Evolutionary conservation across 192 early-diverging fungal genomes (phyloP).

Genomic region (Backusella liffmaniae): DNA sequence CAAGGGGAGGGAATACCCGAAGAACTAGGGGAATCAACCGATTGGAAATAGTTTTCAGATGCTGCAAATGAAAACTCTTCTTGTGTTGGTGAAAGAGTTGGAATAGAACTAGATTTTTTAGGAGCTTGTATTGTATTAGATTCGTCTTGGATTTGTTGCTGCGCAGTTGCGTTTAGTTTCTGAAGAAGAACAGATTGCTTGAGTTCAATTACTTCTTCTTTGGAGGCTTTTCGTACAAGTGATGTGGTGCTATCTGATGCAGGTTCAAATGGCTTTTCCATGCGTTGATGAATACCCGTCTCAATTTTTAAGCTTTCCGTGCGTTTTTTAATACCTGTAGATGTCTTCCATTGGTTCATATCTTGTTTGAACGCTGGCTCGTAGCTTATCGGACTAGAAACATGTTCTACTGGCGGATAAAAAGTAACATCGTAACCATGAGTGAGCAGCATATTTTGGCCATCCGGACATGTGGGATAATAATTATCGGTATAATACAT

Average conservation of each 20-base stretch:
- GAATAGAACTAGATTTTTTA: neutral
- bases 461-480: neutral
- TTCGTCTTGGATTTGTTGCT: neutral
- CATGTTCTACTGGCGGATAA: neutral
- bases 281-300: neutral
- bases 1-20: conserved; percentile 12
- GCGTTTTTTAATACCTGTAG: neutral
- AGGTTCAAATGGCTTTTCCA: conserved; percentile 13
- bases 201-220: neutral
- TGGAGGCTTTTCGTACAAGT: neutral
- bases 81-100: neutral
- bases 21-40: neutral
- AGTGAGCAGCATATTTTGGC: neutral
- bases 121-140: neutral
- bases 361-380: neutral
- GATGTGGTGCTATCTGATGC: neutral
- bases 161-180: neutral
- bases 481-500: neutral
- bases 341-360: conserved; percentile 13
- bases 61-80: conserved; percentile 7
- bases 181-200: neutral
- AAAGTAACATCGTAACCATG: conserved; percentile 2
- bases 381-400: neutral
- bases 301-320: conserved; percentile 5
- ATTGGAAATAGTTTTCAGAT: conserved; percentile 2